phyloP scores from a whole-genome alignment of 140 eudicot genomes.

The Erigeron philadelphicus region DNA sequence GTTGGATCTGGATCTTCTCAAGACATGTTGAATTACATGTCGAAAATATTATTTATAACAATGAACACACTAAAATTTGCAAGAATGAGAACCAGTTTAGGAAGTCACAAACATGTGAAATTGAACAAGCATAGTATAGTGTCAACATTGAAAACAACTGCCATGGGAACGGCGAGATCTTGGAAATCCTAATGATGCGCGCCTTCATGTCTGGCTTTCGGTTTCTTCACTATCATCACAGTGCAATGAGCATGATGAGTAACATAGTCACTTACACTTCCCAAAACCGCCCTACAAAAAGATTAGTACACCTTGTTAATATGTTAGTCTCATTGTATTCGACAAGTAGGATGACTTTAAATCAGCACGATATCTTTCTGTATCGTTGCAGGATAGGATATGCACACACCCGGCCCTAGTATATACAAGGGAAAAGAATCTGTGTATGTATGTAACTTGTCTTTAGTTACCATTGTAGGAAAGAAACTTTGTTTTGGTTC shows the following conservation, averaged over 20 bases:
- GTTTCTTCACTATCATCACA: conserved; percentile 64
- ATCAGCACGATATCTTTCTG: no score
- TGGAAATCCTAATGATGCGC: conserved; percentile 10
- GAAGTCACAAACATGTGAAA: conserved; percentile 2
- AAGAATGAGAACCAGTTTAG: not conserved
- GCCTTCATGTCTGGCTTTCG: conserved; percentile 30
- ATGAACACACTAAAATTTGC: conserved; percentile 21
- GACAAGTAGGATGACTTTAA: not conserved
- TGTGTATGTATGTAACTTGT: no score
- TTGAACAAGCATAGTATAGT: not conserved
- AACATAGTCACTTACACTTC: conserved; percentile 72
- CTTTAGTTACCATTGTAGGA: no score
- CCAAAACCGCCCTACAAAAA: conserved; percentile 54
- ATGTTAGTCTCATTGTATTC: not conserved
- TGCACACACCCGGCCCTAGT: no score
- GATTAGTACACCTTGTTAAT: conserved; percentile 10
- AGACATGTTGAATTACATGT: not conserved
- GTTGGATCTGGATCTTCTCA: not conserved
- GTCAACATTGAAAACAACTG: not conserved
- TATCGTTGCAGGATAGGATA: no score
- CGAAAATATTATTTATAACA: not conserved
- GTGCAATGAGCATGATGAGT: conserved; percentile 69
- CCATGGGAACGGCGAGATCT: not conserved
- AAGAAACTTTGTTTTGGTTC: no score
- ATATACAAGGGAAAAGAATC: no score